These are phyloP conservation scores for Stachybotrys echinatus DNA, from an alignment of 2,329 filamentous ascomycete species.

Conservation along the genomic window DNA sequence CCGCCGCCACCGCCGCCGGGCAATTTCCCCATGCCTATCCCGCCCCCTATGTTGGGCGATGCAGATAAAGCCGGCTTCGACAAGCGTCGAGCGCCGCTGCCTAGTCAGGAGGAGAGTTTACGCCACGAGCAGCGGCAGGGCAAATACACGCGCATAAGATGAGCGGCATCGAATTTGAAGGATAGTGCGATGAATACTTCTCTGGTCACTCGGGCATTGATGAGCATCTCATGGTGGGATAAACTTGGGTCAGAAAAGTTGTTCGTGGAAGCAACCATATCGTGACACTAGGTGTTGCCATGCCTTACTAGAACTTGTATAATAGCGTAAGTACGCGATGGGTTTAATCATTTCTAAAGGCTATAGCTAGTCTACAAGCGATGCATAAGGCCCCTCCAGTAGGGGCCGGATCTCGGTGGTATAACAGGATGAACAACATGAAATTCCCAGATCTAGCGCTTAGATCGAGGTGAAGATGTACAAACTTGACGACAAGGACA, in stretches of 20 bases:
- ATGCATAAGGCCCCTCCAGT: not conserved
- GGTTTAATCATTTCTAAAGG: not conserved
- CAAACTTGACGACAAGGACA: too few relatives aligned
- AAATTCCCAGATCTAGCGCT: not conserved
- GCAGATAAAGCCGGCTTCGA: conserved; percentile 23
- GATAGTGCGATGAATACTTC: not conserved
- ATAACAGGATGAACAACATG: not conserved
- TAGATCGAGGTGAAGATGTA: not conserved
- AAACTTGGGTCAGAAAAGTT: not conserved
- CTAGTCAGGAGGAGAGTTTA: conserved; percentile 79
- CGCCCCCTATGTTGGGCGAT: conserved; percentile 30
- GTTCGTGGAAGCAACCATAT: not conserved
- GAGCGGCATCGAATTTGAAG: conserved; percentile 10
- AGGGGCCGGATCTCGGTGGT: not conserved
- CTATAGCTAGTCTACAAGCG: not conserved
- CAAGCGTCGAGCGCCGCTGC: conserved; percentile 61
- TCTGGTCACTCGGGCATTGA: too few relatives aligned
- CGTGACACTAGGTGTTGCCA: not conserved
- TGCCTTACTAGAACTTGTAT: not conserved
- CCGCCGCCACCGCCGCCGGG: conserved; percentile 25
- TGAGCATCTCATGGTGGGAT: not conserved
- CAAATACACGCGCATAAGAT: conserved; percentile 52
- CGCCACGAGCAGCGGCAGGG: conserved; percentile 68
- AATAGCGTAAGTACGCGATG: not conserved
- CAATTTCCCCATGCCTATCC: conserved; percentile 25